Conservation (phyloP, 2,329 filamentous ascomycete species). For the Colletotrichum cuscutae region DNA sequence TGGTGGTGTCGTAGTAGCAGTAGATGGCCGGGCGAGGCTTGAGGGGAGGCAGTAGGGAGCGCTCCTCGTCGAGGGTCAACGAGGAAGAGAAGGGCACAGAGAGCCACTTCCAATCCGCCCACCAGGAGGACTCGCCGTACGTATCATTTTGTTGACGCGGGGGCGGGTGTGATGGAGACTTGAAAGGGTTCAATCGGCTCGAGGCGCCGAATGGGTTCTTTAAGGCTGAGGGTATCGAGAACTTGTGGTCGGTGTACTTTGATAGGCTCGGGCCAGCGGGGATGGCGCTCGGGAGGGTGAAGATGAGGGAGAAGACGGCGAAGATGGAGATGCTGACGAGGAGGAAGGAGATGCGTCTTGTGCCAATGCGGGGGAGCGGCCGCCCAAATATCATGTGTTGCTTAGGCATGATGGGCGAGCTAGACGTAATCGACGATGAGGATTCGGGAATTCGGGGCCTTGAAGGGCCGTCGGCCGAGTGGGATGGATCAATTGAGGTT, state of each 20-base stretch:
- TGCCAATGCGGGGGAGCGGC: conserved; percentile 59
- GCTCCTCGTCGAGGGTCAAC: conserved; percentile 82
- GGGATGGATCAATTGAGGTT: conserved; percentile 12
- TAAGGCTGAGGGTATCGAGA: conserved; percentile 58
- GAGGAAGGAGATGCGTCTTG: conserved; percentile 63
- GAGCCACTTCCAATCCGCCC: conserved; percentile 89
- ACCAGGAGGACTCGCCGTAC: conserved; percentile 83
- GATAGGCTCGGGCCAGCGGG: conserved; percentile 61
- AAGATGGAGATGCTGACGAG: conserved; percentile 63
- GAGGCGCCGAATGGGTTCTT: conserved; percentile 55
- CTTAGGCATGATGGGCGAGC: conserved; percentile 42
- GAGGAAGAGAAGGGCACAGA: conserved; percentile 85
- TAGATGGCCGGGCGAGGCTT: conserved; percentile 79
- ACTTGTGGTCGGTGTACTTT: conserved; percentile 59
- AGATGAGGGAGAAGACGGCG: conserved; percentile 63
- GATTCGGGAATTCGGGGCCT: not conserved
- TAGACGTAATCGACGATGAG: conserved; percentile 11
- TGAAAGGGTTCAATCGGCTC: conserved; percentile 73
- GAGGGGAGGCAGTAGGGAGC: conserved; percentile 84
- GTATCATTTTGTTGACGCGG: conserved; percentile 82
- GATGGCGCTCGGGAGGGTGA: conserved; percentile 60
- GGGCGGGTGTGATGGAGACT: conserved; percentile 75
- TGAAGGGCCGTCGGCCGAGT: not conserved
- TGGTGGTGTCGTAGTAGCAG: conserved; percentile 85
- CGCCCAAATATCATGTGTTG: conserved; percentile 54